Evolutionary conservation across 2,329 filamentous ascomycete genomes (phyloP).

Genomic region (Ascosphaera aggregata): DNA sequence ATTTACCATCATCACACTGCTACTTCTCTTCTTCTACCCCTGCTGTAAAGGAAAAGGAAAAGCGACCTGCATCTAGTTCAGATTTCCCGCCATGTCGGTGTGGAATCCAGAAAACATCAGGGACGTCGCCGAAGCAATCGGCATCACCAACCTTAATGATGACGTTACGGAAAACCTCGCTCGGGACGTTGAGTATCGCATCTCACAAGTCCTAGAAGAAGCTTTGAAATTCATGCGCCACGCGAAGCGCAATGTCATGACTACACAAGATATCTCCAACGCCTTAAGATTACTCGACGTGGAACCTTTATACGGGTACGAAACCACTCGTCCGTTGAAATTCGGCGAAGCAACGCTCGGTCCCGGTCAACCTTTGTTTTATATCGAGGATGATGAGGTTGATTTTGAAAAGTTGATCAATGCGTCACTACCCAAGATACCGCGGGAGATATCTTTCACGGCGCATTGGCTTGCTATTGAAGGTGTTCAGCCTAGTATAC

Average conservation of each 20-base stretch:
- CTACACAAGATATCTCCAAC: slow-evolving; percentile 70
- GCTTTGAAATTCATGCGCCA: slow-evolving; percentile 92
- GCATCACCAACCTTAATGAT: slow-evolving; percentile 56
- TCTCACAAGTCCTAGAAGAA: slow-evolving; percentile 83
- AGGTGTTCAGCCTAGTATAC: slow-evolving; percentile 88
- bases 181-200: slow-evolving; percentile 85
- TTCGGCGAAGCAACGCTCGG: slow-evolving; percentile 90
- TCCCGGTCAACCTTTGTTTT: slow-evolving; percentile 83
- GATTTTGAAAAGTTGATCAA: slow-evolving; percentile 99
- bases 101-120: slow-evolving; percentile 95
- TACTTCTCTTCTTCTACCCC: no score
- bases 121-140: slow-evolving; percentile 90
- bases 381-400: slow-evolving; percentile 94
- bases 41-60: no score
- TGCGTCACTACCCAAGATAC: slow-evolving; percentile 81
- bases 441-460: slow-evolving; percentile 83
- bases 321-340: slow-evolving; percentile 65
- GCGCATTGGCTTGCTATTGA: slow-evolving; percentile 96
- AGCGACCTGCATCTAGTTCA: no score
- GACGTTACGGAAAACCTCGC: slow-evolving; percentile 73
- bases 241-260: slow-evolving; percentile 62
- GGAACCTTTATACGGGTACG: slow-evolving; percentile 90
- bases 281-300: slow-evolving; percentile 73
- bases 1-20: no score
- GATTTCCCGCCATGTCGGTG: slow-evolving; percentile 34